Base-by-base conservation (phyloP, 495 filamentous ascomycete species). In the Clohesyomyces aquaticus region DNA sequence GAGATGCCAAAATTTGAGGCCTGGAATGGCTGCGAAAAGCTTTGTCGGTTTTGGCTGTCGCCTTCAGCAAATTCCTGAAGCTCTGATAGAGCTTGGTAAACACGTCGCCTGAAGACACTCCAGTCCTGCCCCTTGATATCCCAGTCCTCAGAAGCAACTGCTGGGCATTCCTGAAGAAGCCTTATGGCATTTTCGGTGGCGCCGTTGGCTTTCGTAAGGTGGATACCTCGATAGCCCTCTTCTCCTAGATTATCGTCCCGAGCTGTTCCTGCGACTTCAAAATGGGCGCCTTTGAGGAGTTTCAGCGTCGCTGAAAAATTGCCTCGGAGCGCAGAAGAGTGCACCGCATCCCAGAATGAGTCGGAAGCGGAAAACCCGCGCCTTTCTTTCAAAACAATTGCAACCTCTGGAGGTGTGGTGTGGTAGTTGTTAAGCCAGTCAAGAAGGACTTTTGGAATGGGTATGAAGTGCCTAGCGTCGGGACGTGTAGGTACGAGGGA, bases 331-430 rank as follows among this genome's bases (percentile, higher is more conserved):
- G 73, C 28, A 80, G 59, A 61, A 21, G 50, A 78, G 63, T 85
- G 87, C 18, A 96, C 76, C 10, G 85, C 81, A 69, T 91, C 88
- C 93, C 93, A 97, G 73, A 89, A 97, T 26, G 85, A 78, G 4
- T 77, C 75, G 66, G 91, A 88, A 47, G 84, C 83, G 1, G 90
- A 86, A 35, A 90, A 88, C 60, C 87, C 88, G 1, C 88, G 89
- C 47, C 82, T 77, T 57, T 86, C 73, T 23, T 79, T 78, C 61
- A 82, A 76, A 38, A 96, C 76, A 12, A 85, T 75, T 41, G 83
- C 77, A 2, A 88, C 68, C 61, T 88, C 87, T 47, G 80, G 76
- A 62, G 85, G 86, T 25, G 87, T 77, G 48, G 85, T 80, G 70
- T 93, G 87, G 66, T 88, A 81, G 2, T 79, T 78, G 53, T 90